Base-by-base conservation (phyloP, 164 flowering plant genomes). In the Taxillus chinensis region DNA sequence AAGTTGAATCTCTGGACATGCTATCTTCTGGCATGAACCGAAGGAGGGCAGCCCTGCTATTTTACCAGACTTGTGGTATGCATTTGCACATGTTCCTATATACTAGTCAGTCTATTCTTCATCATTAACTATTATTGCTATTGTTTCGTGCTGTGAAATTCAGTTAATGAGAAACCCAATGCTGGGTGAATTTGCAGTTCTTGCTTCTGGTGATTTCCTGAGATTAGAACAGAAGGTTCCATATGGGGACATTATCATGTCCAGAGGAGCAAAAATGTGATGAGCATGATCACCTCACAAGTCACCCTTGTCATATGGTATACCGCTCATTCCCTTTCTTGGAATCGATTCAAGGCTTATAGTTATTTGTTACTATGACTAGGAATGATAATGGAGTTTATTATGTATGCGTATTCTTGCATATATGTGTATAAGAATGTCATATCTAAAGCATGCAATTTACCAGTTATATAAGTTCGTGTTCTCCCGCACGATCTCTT, bases 11-110 rank as follows among this genome's bases (percentile, higher is more conserved):
- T 41, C 65, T 93, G 61, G 67, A 87, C 78, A 74, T 80, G 50
- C 74, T 90, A 38, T 81, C 95, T 12, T 62, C 41, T 62, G 99
- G 97, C 62, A 80, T 87, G 90, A 77, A 71, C 77, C 70, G 78
- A 58, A 81, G 70, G 63, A 77, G 67, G 67, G 99, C 99, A 17
- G 92, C 99, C 51, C 73, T 67, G 57, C 83, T 93, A 48, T 90
- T 93, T 67, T 90, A 89, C 73, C 96, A 93, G 63, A 89, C 86
- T 38, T 90, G 90, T 67, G 96, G 99, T 93, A 84, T 39, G 6
- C 46, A 48, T 40, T 41, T 41, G 7, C 0, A 27, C 15, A 48
- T 11, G 4, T 11, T 48, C 12, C 13, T 11, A 7, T 48, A 7
- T 48, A 3, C 51, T 48, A 7, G 4, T 48, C 12, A 11, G 13